Conservation (phyloP, 306 rosid species). For the Cucurbita ficifolia region DNA sequence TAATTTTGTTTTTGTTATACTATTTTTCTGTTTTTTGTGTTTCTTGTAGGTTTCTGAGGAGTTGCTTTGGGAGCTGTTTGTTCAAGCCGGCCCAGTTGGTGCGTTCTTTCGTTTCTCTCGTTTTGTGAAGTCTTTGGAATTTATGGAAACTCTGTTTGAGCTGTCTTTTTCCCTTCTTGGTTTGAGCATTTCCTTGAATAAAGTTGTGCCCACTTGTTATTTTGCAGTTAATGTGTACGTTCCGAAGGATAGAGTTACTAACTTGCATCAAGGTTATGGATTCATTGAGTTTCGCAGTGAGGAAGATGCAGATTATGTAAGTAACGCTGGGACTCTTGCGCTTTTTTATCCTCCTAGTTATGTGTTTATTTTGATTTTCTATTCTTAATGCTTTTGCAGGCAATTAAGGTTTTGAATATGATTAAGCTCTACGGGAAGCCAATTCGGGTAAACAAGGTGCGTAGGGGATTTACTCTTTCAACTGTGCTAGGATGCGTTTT, state of each 20-base stretch:
- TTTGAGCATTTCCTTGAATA: background rate
- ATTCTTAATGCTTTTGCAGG: slow-evolving; percentile 29
- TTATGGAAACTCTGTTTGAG: background rate
- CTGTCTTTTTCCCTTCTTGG: background rate
- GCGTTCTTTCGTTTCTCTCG: background rate
- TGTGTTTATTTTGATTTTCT: background rate
- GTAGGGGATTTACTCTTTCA: background rate
- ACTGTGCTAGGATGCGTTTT: background rate
- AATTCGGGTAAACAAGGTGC: slow-evolving; percentile 89
- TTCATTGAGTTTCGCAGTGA: slow-evolving; percentile 89
- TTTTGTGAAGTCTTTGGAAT: background rate
- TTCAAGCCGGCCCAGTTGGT: slow-evolving; percentile 61
- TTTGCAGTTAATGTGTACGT: slow-evolving; percentile 85
- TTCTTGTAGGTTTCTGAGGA: slow-evolving; percentile 33
- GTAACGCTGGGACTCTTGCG: background rate
- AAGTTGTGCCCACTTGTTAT: background rate
- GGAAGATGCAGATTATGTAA: slow-evolving; percentile 94
- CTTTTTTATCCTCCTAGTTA: background rate
- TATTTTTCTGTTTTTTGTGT: background rate
- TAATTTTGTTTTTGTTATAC: background rate
- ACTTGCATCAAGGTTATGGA: slow-evolving; percentile 93
- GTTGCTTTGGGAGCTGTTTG: slow-evolving; percentile 47
- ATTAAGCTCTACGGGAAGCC: slow-evolving; percentile 94
- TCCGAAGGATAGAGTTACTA: slow-evolving; percentile 90
- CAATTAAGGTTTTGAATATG: slow-evolving; percentile 95